These are phyloP conservation scores for Aspergillus japonicus DNA, from an alignment of 2,329 filamentous ascomycete genomes.

Conservation along the genomic window DNA sequence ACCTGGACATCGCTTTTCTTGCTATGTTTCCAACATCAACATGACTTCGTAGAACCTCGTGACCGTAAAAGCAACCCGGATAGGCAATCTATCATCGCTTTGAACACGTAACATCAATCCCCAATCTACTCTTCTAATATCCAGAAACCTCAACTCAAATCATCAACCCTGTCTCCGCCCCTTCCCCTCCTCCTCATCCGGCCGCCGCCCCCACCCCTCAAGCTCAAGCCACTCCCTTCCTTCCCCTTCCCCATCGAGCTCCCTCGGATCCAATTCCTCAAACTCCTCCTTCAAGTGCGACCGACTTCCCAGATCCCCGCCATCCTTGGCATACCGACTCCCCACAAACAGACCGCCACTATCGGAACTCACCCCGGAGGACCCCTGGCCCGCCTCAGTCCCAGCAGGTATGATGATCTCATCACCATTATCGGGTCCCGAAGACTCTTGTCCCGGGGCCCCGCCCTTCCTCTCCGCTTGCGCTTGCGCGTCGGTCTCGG, in stretches of 20 bases:
- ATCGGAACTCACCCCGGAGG: background rate
- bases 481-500: conserved; percentile 10
- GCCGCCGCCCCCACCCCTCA: background rate
- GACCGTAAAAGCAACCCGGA: too few species aligned
- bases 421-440: background rate
- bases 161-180: background rate
- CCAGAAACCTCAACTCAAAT: too few species aligned
- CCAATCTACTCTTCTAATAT: too few species aligned
- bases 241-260: background rate
- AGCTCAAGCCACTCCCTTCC: conserved; percentile 3
- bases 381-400: background rate
- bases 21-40: background rate
- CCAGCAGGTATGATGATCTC: background rate
- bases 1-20: too few species aligned
- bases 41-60: background rate
- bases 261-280: background rate
- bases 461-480: background rate
- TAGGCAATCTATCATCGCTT: too few species aligned
- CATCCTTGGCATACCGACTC: background rate
- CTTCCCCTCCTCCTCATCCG: background rate
- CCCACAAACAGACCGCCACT: background rate
- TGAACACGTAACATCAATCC: too few species aligned
- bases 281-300: background rate
- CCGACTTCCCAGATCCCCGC: background rate
- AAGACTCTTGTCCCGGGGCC: background rate